Evolutionary conservation across 208 protist species (phyloP).

Genomic region (Leishmania arabica): DNA sequence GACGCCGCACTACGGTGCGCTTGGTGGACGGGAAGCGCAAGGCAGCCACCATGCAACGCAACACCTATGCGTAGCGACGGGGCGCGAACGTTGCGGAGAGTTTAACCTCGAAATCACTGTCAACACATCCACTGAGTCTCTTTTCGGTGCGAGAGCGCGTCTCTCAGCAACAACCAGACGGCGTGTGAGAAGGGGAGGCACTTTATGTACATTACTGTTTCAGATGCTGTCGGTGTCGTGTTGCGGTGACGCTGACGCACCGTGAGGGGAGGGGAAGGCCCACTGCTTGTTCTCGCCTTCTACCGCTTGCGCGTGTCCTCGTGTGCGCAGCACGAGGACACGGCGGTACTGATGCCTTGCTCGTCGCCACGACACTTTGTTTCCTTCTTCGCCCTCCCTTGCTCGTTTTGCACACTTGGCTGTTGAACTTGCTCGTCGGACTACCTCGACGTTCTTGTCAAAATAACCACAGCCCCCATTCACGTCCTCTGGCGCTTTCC

Average conservation of each 20-base stretch:
- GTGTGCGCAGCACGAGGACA: background rate
- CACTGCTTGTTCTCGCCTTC: background rate
- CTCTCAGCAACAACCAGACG: background rate
- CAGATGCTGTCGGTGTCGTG: background rate
- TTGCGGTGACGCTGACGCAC: too few species aligned
- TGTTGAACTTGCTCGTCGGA: background rate
- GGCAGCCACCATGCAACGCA: background rate
- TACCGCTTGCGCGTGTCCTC: background rate
- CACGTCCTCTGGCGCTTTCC: background rate
- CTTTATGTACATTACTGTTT: background rate
- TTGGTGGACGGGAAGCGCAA: constrained; percentile 18
- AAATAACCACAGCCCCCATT: background rate
- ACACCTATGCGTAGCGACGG: background rate
- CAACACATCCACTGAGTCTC: background rate
- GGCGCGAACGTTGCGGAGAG: background rate
- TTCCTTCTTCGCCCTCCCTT: background rate
- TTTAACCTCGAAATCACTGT: background rate
- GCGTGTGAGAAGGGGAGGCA: background rate
- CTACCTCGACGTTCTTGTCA: background rate
- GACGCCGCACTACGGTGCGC: constrained; percentile 26
- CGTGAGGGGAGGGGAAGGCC: background rate
- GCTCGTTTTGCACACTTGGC: background rate
- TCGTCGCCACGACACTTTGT: background rate
- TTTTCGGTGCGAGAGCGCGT: background rate
- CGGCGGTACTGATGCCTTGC: background rate